A percentile compares a stretch with the other conserved stretches of the same genome.
These are phyloP conservation scores for Colletotrichum horii DNA, from an alignment of 2,329 filamentous ascomycete genomes.

Conservation along the genomic window DNA sequence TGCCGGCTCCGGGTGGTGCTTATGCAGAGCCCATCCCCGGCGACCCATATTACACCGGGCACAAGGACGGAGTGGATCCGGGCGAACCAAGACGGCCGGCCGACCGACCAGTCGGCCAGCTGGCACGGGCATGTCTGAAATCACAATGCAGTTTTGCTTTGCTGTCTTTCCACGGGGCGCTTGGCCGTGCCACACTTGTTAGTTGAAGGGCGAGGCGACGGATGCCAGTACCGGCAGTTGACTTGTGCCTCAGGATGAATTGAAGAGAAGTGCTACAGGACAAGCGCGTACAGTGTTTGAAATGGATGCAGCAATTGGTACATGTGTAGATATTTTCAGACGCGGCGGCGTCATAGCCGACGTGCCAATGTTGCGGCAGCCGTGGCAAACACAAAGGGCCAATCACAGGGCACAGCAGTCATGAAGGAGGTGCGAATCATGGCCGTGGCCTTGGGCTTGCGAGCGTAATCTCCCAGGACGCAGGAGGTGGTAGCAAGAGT, in stretches of 20 bases:
- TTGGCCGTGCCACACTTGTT: background rate
- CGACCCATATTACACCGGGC: background rate
- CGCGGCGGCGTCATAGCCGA: background rate
- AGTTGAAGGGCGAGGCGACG: background rate
- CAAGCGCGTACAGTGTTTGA: slow-evolving; percentile 15
- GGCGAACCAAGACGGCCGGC: background rate
- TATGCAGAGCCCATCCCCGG: no score
- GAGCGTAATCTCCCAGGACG: background rate
- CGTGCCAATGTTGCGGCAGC: background rate
- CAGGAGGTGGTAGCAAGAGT: slow-evolving; percentile 3
- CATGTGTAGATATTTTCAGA: slow-evolving; percentile 27
- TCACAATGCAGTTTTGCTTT: background rate
- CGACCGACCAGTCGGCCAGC: background rate
- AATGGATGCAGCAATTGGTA: background rate
- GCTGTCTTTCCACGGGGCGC: background rate
- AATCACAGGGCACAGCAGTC: background rate
- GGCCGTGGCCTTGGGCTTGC: background rate
- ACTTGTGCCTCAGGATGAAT: background rate
- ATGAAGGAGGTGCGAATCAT: background rate
- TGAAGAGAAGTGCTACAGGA: slow-evolving; percentile 20
- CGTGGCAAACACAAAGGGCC: background rate
- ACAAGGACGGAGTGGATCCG: background rate
- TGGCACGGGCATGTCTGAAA: background rate
- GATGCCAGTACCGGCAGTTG: background rate
- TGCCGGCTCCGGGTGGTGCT: no score